These are phyloP conservation scores for Erysimum cheiranthoides DNA, from an alignment of 345 rosid species.

Conservation along the genomic window DNA sequence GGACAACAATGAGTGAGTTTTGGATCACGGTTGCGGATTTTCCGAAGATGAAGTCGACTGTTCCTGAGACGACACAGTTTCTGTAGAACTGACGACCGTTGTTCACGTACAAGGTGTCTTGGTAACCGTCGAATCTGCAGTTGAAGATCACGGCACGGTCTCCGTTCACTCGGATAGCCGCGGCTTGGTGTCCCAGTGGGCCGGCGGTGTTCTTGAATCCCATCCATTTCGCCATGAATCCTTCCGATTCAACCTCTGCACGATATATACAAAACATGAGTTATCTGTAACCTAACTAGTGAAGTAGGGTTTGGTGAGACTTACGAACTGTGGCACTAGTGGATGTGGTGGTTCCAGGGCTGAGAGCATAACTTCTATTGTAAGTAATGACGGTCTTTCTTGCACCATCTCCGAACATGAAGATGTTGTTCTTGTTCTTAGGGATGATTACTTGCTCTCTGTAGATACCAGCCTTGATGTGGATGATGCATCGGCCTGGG, in stretches of 20 bases:
- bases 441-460: constrained; percentile 52
- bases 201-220: constrained; percentile 81
- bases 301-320: constrained; percentile 19
- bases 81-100: constrained; percentile 67
- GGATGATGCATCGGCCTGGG: constrained; percentile 55
- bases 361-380: constrained; percentile 46
- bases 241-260: constrained; percentile 58
- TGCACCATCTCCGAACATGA: constrained; percentile 78
- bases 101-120: constrained; percentile 68
- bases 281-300: neutral
- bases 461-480: constrained; percentile 70
- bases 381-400: constrained; percentile 62
- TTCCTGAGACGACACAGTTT: constrained; percentile 67
- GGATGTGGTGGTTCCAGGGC: constrained; percentile 51
- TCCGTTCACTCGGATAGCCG: constrained; percentile 61
- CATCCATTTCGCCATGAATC: constrained; percentile 64
- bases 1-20: constrained; percentile 60
- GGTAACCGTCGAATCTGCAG: constrained; percentile 71
- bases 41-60: constrained; percentile 80
- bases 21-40: constrained; percentile 60
- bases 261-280: neutral
- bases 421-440: constrained; percentile 55
- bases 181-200: constrained; percentile 64
- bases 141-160: constrained; percentile 58
- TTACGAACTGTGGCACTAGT: constrained; percentile 54